Evolutionary conservation across 495 filamentous ascomycete species (phyloP).

Genomic region (Jackrogersella multiformis): DNA sequence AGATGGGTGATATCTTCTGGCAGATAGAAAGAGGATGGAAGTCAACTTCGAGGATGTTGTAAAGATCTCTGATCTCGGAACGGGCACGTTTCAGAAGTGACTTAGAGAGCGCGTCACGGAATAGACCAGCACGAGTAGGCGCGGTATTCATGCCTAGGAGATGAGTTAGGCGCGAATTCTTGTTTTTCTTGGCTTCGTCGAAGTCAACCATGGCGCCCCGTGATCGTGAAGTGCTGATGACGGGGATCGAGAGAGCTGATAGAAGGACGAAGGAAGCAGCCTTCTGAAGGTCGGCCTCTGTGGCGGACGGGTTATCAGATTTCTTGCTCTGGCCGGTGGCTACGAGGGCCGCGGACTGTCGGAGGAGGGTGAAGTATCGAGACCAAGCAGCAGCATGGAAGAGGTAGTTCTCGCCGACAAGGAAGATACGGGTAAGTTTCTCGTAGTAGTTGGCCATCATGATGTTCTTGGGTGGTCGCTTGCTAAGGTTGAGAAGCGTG

Average conservation of each 20-base stretch:
- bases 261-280: slow-evolving; percentile 96
- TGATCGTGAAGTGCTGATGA: slow-evolving; percentile 97
- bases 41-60: slow-evolving; percentile 98
- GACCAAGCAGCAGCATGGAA: slow-evolving; percentile 99
- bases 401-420: slow-evolving; percentile 98
- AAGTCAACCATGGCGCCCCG: slow-evolving; percentile 95
- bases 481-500: slow-evolving; percentile 97
- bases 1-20: slow-evolving; percentile 97
- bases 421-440: slow-evolving; percentile 96
- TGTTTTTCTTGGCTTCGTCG: slow-evolving; percentile 97
- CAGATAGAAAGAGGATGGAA: slow-evolving; percentile 99
- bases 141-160: slow-evolving; percentile 90
- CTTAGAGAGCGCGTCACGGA: slow-evolving; percentile 95
- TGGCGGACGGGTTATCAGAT: slow-evolving; percentile 85
- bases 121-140: slow-evolving; percentile 88
- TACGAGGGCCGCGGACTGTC: slow-evolving; percentile 85
- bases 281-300: slow-evolving; percentile 83
- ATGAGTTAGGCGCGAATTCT: slow-evolving; percentile 96
- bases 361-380: slow-evolving; percentile 94
- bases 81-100: slow-evolving; percentile 88
- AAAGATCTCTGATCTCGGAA: slow-evolving; percentile 93
- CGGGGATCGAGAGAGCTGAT: slow-evolving; percentile 93
- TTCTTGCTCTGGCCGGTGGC: slow-evolving; percentile 91
- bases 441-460: slow-evolving; percentile 99
- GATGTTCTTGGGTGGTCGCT: slow-evolving; percentile 97